These are phyloP conservation scores for Suhomyces wounanorum DNA, from an alignment of 1,139 yeast genomes.

Conservation along the genomic window DNA sequence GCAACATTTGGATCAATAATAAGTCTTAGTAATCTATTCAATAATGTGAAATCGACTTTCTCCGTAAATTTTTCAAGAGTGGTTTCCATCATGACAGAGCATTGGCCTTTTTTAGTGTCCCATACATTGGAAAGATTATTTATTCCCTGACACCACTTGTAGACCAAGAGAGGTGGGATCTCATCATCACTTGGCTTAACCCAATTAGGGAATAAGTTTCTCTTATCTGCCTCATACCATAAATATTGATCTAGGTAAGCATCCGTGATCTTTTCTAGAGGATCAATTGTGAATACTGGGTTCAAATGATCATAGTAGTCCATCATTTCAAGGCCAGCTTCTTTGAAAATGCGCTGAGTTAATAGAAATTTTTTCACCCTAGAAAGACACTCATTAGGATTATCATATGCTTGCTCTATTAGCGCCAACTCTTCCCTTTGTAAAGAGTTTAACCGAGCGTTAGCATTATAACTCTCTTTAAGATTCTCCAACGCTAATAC, in stretches of 20 bases:
- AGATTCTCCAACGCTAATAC: constrained; percentile 87
- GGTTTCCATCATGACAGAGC: constrained; percentile 83
- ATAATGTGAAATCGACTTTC: constrained; percentile 81
- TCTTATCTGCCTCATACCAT: constrained; percentile 92
- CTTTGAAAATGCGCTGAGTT: constrained; percentile 91
- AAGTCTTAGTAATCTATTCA: constrained; percentile 77
- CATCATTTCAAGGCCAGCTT: constrained; percentile 86
- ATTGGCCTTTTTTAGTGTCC: constrained; percentile 73
- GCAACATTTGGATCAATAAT: constrained; percentile 91
- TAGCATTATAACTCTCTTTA: constrained; percentile 82
- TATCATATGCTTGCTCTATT: constrained; percentile 95
- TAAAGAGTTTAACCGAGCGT: constrained; percentile 77
- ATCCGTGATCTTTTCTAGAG: constrained; percentile 92
- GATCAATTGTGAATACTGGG: constrained; percentile 88
- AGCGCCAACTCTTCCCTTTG: constrained; percentile 92
- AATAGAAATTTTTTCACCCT: constrained; percentile 79
- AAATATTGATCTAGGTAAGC: constrained; percentile 94
- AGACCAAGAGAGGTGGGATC: constrained; percentile 86
- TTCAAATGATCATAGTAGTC: constrained; percentile 83
- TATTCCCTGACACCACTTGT: constrained; percentile 96
- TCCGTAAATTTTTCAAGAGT: constrained; percentile 71
- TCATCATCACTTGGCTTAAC: constrained; percentile 93
- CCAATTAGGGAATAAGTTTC: constrained; percentile 93
- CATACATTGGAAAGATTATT: constrained; percentile 79
- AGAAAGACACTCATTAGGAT: constrained; percentile 89